Base-by-base conservation (phyloP, 345 rosid genomes). In the Draba incana region DNA sequence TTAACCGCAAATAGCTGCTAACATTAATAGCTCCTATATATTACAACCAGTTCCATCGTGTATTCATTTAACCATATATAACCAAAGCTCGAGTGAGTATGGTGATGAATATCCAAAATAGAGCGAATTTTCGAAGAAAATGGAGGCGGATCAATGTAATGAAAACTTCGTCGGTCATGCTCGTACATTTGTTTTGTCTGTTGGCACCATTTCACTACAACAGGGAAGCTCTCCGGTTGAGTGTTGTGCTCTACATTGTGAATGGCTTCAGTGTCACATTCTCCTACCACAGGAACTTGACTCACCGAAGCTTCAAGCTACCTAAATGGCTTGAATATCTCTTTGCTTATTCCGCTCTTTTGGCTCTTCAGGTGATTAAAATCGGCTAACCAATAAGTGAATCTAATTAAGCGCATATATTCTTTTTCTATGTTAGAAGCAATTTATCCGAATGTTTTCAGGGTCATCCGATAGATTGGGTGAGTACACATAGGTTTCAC, bases 291-390 rank as follows among this genome's bases (percentile, higher is more conserved):
- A 77, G 77, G 50, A 76, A 69, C 71, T 65, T 76, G 62, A 58
- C 72, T 35, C 79, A 70, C 51, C 28, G 41, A 12, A 76, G 80
- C 71, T 77, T 77, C 39, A 65, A 71, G 53, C 58, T 71, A 10
- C 80, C 80, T 6, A 77, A 77, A 71, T 77, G 80, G 80, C 72
- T 77, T 31, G 77, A 77, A 42, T 77, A 77, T 66, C 51, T 68
- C 1, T 77, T 77, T 24, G 80, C 80, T 39, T 77, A 71, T 15
- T 57, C 10, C 24, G 80, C 71, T 7, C 68, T 64, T 38, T 71
- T 70, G 12, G 80, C 80, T 2, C 72, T 77, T 25, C 80, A 77
- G 75, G 79, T 75, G 39, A 52, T 11, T 43, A 35, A 38, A 57
- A 33, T 30, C 33, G 38, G 10, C 11, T 10, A 64, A 13, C 44